A percentile compares a stretch with the other conserved stretches of the same genome.
These are phyloP conservation scores for Botrytis galanthina DNA, from an alignment of 2,329 filamentous ascomycete genomes.

Conservation along the genomic window DNA sequence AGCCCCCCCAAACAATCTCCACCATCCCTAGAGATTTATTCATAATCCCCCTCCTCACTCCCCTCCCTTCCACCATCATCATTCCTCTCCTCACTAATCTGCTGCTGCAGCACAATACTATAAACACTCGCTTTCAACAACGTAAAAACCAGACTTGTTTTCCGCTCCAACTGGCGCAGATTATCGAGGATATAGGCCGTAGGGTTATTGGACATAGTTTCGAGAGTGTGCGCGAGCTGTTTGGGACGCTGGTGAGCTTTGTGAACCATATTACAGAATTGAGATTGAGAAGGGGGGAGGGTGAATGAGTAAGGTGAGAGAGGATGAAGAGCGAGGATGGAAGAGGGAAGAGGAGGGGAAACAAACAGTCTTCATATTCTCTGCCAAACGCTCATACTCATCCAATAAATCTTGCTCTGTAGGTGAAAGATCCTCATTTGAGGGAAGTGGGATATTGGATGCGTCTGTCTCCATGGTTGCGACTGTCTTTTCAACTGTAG, in stretches of 20 bases:
- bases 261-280: not conserved
- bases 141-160: conserved; percentile 93
- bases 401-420: conserved; percentile 93
- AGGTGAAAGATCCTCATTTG: conserved; percentile 59
- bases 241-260: not conserved
- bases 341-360: not conserved
- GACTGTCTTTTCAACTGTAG: not conserved
- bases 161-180: conserved; percentile 83
- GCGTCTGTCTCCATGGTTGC: conserved; percentile 20
- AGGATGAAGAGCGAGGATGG: not conserved
- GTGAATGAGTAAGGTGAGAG: not conserved
- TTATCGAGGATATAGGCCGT: conserved; percentile 83
- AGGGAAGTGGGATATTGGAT: conserved; percentile 8
- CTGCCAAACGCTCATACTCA: conserved; percentile 82
- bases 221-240: conserved; percentile 59
- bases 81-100: conserved; percentile 57
- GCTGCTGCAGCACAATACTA: conserved; percentile 96
- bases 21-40: not conserved
- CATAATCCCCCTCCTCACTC: conserved; percentile 9
- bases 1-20: not conserved
- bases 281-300: not conserved
- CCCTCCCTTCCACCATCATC: conserved; percentile 9
- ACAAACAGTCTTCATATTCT: conserved; percentile 84
- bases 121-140: conserved; percentile 97
- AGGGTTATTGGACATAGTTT: conserved; percentile 65